phyloP scores from a whole-genome alignment of 2,329 filamentous ascomycete species.

The Penicillium griseofulvum region DNA sequence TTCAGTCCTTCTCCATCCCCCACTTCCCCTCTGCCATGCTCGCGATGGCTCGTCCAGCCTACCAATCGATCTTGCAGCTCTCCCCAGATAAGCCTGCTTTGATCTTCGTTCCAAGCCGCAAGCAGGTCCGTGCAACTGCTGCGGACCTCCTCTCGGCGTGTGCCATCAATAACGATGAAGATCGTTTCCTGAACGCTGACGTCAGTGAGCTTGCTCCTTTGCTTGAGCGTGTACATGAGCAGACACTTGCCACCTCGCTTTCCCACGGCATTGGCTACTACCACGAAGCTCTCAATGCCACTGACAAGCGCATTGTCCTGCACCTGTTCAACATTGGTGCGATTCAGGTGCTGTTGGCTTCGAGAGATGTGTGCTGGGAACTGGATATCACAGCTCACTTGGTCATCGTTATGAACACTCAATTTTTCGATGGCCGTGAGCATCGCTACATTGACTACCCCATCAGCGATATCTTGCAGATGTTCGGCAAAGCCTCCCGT shows the following conservation, averaged over 20 bases:
- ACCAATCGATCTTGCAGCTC: conserved; percentile 81
- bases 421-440: conserved; percentile 94
- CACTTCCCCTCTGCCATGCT: conserved; percentile 98
- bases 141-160: conserved; percentile 85
- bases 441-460: conserved; percentile 97
- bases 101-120: conserved; percentile 87
- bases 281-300: conserved; percentile 84
- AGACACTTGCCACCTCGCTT: conserved; percentile 80
- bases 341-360: conserved; percentile 79
- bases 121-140: conserved; percentile 85
- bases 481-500: conserved; percentile 91
- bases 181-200: conserved; percentile 86
- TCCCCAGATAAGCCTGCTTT: conserved; percentile 86
- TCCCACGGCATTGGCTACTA: conserved; percentile 96
- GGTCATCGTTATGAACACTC: conserved; percentile 95
- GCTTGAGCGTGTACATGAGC: conserved; percentile 79
- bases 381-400: conserved; percentile 83
- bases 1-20: conserved; percentile 92
- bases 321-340: conserved; percentile 87
- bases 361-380: conserved; percentile 94
- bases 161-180: conserved; percentile 83
- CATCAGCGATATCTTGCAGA: conserved; percentile 89
- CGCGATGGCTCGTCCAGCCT: conserved; percentile 94
- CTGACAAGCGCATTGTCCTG: conserved; percentile 90
- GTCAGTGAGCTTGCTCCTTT: conserved; percentile 78